Percentiles rank a stretch among this genome's conserved stretches.
These are phyloP conservation scores for Fusarium metavorans DNA, from an alignment of 2,329 filamentous ascomycete genomes.

Conservation along the genomic window DNA sequence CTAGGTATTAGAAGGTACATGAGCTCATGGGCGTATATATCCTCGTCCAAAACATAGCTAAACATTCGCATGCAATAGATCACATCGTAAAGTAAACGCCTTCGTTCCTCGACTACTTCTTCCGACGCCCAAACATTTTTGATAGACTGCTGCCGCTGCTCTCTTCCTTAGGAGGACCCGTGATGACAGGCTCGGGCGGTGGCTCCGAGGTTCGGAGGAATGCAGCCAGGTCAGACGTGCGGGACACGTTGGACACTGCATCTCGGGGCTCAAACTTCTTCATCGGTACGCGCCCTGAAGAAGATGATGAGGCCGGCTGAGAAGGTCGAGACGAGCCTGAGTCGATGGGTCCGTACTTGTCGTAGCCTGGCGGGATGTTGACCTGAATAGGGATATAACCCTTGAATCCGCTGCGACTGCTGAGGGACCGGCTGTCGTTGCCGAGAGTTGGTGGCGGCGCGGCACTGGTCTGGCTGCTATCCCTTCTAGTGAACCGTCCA, in stretches of 20 bases:
- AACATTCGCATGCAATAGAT: conserved; percentile 24
- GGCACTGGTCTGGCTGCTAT: conserved; percentile 47
- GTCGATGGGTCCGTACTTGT: conserved; percentile 54
- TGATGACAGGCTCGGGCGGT: conserved; percentile 56
- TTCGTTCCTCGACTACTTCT: conserved; percentile 55
- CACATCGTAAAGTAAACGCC: conserved; percentile 19
- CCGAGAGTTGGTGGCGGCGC: conserved; percentile 40
- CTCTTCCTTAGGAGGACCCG: conserved; percentile 50
- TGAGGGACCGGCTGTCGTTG: conserved; percentile 51
- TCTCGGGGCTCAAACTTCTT: conserved; percentile 71
- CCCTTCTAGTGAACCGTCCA: conserved; percentile 63
- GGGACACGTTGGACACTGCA: conserved; percentile 60
- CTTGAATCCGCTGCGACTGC: conserved; percentile 52
- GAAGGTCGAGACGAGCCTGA: conserved; percentile 33
- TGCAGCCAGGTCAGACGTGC: conserved; percentile 76
- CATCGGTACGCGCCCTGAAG: conserved; percentile 61
- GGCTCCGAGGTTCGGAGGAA: conserved; percentile 79
- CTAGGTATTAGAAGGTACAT: conserved; percentile 44
- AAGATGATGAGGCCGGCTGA: conserved; percentile 37
- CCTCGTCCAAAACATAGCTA: conserved; percentile 28
- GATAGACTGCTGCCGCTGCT: conserved; percentile 57
- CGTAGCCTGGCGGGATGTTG: conserved; percentile 59
- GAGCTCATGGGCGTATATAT: conserved; percentile 42
- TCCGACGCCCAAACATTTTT: conserved; percentile 63
- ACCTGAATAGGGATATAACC: conserved; percentile 67